Base-by-base conservation (phyloP, 2,329 filamentous ascomycete species). In the Sordariomycetes sp. region DNA sequence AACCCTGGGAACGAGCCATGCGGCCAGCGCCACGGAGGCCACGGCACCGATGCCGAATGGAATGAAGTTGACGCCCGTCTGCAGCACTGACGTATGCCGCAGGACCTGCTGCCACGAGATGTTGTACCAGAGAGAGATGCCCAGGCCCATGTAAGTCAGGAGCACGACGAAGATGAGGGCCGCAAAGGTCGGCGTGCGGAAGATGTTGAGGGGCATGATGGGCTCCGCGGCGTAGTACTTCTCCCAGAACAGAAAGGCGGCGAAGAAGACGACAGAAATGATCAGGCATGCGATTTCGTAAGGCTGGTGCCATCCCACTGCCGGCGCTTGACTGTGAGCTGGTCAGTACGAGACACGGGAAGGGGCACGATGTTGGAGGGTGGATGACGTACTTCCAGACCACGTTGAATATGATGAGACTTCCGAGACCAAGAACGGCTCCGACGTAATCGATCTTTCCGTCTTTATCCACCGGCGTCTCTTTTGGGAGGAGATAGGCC, bases 361-460 rank as follows among this genome's bases (percentile, higher is more conserved):
- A 26, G 10, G 19, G 6, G 21, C 5, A 15, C 11, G 3, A 5
- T 6, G 25, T 12, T 2, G 8, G 5, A 21, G 23, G 19, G 12
- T 14, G 7, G 8, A 14, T 36, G 31, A 49, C 55, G 51, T 42
- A 68, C 66, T 69, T 71, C 59, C 66, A 71, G 2, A 58, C 58
- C n/a, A 72, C 55, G 35, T 66, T 70, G 37, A 70, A 70, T 0
- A 69, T 42, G 2, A 68, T 47, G n/a, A 70, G 42, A 6, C 57
- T 55, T 11, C 48, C 42, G 2, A 59, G 47, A 1, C 57, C 64
- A 4, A 66, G 47, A 6, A 45, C 46, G 3, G 55, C 55, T 1
- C 63, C 68, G 9, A 60, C 35, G 40, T 50, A 61, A 35, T 55
- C 51, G 3, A 54, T 42, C 4, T 42, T 45, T 0, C 51, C 51